These are phyloP conservation scores for Pseudogymnoascus sp. DNA, from an alignment of 2,329 filamentous ascomycete genomes.

Conservation along the genomic window DNA sequence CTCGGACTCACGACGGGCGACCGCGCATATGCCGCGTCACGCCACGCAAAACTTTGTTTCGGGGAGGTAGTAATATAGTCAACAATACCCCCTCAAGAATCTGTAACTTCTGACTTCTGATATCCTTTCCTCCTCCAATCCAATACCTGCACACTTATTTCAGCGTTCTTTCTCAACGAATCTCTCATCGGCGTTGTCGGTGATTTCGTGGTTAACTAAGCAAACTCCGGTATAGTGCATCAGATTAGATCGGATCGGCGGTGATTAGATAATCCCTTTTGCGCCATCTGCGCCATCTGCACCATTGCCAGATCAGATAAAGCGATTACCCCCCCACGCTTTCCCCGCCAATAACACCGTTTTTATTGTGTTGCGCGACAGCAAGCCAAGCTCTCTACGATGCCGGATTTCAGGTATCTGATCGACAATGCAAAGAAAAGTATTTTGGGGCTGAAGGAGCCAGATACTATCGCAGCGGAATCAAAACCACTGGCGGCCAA, in stretches of 20 bases:
- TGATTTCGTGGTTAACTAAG: neutral
- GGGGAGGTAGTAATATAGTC: neutral
- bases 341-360: neutral
- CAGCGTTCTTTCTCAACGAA: no score
- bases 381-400: neutral
- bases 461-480: neutral
- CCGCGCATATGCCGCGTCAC: neutral
- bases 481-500: slow-evolving; percentile 12
- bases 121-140: neutral
- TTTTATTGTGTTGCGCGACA: neutral
- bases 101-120: neutral
- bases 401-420: slow-evolving; percentile 19
- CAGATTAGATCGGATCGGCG: neutral
- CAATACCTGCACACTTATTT: neutral
- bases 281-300: neutral
- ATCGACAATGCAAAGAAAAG: slow-evolving; percentile 20
- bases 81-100: neutral
- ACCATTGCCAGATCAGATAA: neutral
- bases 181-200: neutral
- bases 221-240: neutral
- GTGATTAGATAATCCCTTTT: neutral
- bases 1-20: neutral
- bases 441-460: slow-evolving; percentile 20
- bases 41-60: neutral
- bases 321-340: neutral